Conservation (phyloP, 176 grass and related monocot genomes). For the Triticum aestivum region DNA sequence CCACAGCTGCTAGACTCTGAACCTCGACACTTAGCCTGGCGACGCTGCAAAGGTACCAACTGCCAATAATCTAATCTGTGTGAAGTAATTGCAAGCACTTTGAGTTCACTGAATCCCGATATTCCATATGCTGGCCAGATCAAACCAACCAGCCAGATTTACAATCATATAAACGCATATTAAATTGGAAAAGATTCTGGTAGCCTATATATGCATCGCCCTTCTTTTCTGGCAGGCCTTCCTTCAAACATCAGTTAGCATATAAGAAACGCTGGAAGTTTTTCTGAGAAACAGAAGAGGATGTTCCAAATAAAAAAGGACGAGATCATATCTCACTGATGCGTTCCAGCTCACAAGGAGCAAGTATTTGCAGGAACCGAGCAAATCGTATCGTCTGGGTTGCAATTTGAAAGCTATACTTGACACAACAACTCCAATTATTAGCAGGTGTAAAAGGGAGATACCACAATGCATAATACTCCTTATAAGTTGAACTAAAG, state of each 20-base stretch:
- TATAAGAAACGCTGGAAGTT: background rate
- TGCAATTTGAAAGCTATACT: constrained; percentile 40
- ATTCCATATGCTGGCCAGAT: constrained; percentile 24
- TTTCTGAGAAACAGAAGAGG: background rate
- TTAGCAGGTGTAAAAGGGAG: constrained; percentile 28
- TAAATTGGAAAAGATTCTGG: constrained; percentile 9
- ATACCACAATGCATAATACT: constrained; percentile 13
- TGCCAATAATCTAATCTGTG: background rate
- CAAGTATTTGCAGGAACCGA: background rate
- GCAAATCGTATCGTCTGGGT: constrained; percentile 33
- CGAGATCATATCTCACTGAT: background rate
- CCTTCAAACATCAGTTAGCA: background rate
- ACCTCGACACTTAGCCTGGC: constrained; percentile 18
- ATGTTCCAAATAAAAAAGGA: background rate
- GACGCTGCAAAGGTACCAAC: background rate
- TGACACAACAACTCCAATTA: constrained; percentile 31
- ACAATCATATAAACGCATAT: background rate
- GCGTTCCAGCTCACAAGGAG: constrained; percentile 30
- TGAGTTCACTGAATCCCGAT: background rate
- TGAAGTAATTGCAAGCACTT: background rate
- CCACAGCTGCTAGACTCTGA: constrained; percentile 14
- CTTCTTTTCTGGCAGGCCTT: background rate
- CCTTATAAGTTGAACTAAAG: no score
- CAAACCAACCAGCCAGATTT: background rate
- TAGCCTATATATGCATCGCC: background rate